These are phyloP conservation scores for Drechslerella coelobrocha DNA, from an alignment of 2,329 filamentous ascomycete genomes.

Conservation along the genomic window DNA sequence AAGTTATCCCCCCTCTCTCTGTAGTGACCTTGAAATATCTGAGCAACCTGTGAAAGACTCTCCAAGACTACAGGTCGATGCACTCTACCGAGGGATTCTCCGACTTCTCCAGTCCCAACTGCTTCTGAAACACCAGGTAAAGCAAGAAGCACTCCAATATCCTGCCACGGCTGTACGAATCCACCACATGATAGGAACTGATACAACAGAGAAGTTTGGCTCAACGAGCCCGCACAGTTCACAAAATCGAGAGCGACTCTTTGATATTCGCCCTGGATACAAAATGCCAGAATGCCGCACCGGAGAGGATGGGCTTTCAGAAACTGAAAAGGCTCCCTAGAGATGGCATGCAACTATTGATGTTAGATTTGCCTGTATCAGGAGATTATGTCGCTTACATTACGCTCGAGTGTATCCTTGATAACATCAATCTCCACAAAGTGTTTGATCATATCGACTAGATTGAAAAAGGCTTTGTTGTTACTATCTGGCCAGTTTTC, in stretches of 20 bases:
- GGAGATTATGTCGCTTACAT: background rate
- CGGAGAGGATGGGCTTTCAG: slow-evolving; percentile 7
- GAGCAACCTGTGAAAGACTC: no score
- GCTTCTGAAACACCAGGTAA: slow-evolving; percentile 1
- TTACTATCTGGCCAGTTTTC: background rate
- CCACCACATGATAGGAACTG: slow-evolving; percentile 8
- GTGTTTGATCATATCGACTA: slow-evolving; percentile 1
- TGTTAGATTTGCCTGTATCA: slow-evolving; percentile 2
- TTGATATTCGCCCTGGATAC: background rate
- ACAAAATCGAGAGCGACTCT: background rate
- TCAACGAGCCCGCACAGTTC: slow-evolving; percentile 1
- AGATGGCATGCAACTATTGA: slow-evolving; percentile 1
- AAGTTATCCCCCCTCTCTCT: no score
- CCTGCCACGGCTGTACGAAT: slow-evolving; percentile 6
- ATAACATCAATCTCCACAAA: slow-evolving; percentile 7
- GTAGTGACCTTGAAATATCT: no score
- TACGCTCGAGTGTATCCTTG: background rate
- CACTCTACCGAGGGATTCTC: slow-evolving; percentile 1
- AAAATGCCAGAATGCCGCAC: slow-evolving; percentile 1
- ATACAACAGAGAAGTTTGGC: background rate
- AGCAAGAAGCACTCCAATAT: slow-evolving; percentile 6
- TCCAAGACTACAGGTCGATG: background rate
- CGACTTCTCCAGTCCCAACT: slow-evolving; percentile 8
- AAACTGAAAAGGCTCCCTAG: slow-evolving; percentile 1
- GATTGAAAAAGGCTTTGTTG: slow-evolving; percentile 2